phyloP scores from a whole-genome alignment of 306 rosid species.

The Vachellia collinsii region DNA sequence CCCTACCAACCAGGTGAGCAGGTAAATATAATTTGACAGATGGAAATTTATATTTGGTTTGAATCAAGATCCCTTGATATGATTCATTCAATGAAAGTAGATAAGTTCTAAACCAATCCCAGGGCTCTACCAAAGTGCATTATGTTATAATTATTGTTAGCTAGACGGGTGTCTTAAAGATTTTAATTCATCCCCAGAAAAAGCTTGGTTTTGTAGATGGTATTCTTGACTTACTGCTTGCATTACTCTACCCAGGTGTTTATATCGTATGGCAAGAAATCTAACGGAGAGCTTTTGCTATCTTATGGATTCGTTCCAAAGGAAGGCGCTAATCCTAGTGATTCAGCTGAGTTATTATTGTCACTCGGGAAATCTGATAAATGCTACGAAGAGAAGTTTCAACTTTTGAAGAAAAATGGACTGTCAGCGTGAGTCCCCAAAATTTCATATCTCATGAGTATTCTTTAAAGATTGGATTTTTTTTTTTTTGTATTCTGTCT shows the following conservation, averaged over 20 bases:
- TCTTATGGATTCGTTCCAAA: slow-evolving; percentile 95
- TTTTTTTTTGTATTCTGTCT: slow-evolving; percentile 1
- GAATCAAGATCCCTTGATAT: not conserved
- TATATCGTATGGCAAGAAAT: slow-evolving; percentile 92
- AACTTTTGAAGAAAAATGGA: slow-evolving; percentile 68
- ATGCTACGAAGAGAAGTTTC: slow-evolving; percentile 72
- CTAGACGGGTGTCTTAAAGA: not conserved
- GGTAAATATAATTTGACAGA: slow-evolving; percentile 59
- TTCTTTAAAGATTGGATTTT: slow-evolving; percentile 15
- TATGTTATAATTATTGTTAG: slow-evolving; percentile 14
- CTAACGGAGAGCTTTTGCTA: slow-evolving; percentile 88
- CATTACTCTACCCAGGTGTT: slow-evolving; percentile 67
- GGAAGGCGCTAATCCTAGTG: slow-evolving; percentile 90
- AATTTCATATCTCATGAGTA: slow-evolving; percentile 6
- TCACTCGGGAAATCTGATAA: slow-evolving; percentile 76
- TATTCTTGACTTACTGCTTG: slow-evolving; percentile 39
- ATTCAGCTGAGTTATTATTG: slow-evolving; percentile 81
- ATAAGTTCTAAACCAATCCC: slow-evolving; percentile 6
- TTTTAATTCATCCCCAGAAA: slow-evolving; percentile 22
- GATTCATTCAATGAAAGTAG: not conserved
- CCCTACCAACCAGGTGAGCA: slow-evolving; percentile 98
- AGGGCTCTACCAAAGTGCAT: slow-evolving; percentile 22
- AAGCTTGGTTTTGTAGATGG: slow-evolving; percentile 23
- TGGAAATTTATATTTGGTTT: slow-evolving; percentile 24
- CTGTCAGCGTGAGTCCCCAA: slow-evolving; percentile 65